Evolutionary conservation across 768 basidiomycete species (phyloP), one percentile per base, ranked within the genome.

Genomic region (Cubamyces sp.): DNA sequence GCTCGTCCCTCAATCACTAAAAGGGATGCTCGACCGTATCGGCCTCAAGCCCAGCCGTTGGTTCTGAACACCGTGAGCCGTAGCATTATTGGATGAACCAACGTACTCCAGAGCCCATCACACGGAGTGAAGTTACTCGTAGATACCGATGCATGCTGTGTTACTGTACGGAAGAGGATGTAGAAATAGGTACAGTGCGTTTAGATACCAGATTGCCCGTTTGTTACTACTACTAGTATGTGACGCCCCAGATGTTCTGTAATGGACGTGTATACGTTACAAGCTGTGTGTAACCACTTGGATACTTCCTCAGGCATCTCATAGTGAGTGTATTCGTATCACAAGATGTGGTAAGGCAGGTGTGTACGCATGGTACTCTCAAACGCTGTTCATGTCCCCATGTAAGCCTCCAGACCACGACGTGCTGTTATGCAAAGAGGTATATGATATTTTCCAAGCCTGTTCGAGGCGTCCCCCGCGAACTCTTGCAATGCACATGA

Each of bases 41-140:
- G 85, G 86, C 6, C 73, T 87, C 59, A 74, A 76, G 50, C 83
- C 85, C 21, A 77, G 75, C 63, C 80, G 74, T 54, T 88, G 85
- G 86, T 87, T 87, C 72, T 87, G 60, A 72, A 16, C 21, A 23
- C 1, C 26, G 2, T 23, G 1, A n/a, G 2, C 19, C 42, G 5
- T 18, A 14, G 21, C 9, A 4, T 23, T 8, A 26, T 2, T 5
- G 25, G 16, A 16, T 46, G 23, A 12, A 14, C 21, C 3, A 21
- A 46, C 19, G 21, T 46, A 23, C 11, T 11, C 28, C n/a, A n/a
- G n/a, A n/a, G n/a, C n/a, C 34, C 34, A 34, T 1, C 34, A 34
- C 9, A 34, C 28, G 28, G 28, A 30, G 28, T 30, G 8, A 8
- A 34, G 34, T n/a, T n/a, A n/a, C n/a, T n/a, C n/a, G n/a, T 34